Conservation (phyloP, 2,329 filamentous ascomycete genomes). For the Cadophora sp. region DNA sequence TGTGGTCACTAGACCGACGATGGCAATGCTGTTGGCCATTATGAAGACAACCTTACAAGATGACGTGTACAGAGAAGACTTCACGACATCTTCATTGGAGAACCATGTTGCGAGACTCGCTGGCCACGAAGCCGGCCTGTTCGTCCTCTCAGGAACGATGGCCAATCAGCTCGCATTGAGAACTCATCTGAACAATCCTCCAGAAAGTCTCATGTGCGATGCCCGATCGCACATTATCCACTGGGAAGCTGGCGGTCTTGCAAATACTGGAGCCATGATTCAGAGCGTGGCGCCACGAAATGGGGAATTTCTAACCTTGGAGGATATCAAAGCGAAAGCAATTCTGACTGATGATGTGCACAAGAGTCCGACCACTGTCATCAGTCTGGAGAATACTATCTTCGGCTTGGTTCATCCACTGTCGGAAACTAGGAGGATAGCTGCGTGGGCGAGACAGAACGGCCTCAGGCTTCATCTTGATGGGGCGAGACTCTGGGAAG, state of each 20-base stretch:
- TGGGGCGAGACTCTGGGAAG: conserved; percentile 83
- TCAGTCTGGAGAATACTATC: conserved; percentile 85
- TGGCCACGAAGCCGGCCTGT: conserved; percentile 76
- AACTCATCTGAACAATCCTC: conserved; percentile 79
- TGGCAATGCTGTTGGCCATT: conserved; percentile 82
- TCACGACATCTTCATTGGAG: conserved; percentile 78
- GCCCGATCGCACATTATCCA: conserved; percentile 77
- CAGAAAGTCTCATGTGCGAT: conserved; percentile 81
- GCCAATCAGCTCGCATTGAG: conserved; percentile 89
- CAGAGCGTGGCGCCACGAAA: conserved; percentile 71
- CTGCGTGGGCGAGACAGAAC: conserved; percentile 68
- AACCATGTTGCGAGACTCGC: conserved; percentile 74
- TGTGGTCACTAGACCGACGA: conserved; percentile 76
- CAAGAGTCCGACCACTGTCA: conserved; percentile 78
- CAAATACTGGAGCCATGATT: conserved; percentile 72
- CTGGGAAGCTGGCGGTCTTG: conserved; percentile 69
- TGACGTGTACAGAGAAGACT: conserved; percentile 83
- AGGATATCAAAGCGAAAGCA: conserved; percentile 71
- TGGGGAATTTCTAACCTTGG: conserved; percentile 63
- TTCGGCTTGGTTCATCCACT: conserved; percentile 76
- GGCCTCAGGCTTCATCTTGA: conserved; percentile 74
- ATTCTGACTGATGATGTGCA: conserved; percentile 76
- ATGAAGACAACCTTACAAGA: conserved; percentile 76
- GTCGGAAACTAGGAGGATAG: conserved; percentile 74
- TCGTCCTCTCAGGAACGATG: conserved; percentile 92